phyloP scores from a whole-genome alignment of 2,329 filamentous ascomycete species.

The Grosmannia clavigera region DNA sequence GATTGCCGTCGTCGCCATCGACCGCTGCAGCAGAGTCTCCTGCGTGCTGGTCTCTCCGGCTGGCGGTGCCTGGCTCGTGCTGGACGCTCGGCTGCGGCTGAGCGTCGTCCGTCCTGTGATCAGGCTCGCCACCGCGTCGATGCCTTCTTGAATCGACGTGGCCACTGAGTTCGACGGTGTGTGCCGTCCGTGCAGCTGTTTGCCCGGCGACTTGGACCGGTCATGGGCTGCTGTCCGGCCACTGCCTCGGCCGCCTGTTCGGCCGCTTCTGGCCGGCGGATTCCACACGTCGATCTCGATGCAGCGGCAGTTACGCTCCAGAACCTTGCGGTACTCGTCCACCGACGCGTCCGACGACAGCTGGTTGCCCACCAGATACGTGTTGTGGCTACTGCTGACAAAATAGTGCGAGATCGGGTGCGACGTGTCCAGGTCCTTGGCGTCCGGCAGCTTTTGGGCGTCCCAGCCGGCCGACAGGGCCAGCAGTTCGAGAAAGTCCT shows the following conservation, averaged over 20 bases:
- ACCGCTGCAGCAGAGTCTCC: neutral
- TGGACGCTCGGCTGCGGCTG: constrained; percentile 26
- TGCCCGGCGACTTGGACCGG: constrained; percentile 26
- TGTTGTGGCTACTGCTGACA: constrained; percentile 91
- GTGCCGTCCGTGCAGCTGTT: constrained; percentile 22
- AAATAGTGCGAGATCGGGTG: constrained; percentile 79
- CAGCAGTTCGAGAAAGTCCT: constrained; percentile 40
- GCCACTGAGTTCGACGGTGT: constrained; percentile 25
- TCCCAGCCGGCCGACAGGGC: constrained; percentile 29
- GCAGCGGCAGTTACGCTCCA: constrained; percentile 69
- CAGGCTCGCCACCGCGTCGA: constrained; percentile 17
- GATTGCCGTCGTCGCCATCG: neutral
- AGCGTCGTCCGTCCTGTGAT: constrained; percentile 9
- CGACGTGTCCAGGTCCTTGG: constrained; percentile 41
- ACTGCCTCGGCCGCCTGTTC: constrained; percentile 12
- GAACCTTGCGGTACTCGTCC: constrained; percentile 63
- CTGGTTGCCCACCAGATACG: constrained; percentile 81
- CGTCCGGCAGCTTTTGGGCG: constrained; percentile 21
- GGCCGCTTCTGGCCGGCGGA: constrained; percentile 35
- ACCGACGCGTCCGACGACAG: constrained; percentile 64
- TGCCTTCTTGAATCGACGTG: constrained; percentile 27
- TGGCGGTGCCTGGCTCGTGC: constrained; percentile 18
- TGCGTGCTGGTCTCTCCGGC: too few species aligned
- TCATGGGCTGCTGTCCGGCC: constrained; percentile 18
- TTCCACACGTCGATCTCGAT: constrained; percentile 97